Evolutionary conservation across 768 basidiomycete species (phyloP), one percentile per base, ranked within the genome.

Genomic region (Rhodotorula diobovata): DNA sequence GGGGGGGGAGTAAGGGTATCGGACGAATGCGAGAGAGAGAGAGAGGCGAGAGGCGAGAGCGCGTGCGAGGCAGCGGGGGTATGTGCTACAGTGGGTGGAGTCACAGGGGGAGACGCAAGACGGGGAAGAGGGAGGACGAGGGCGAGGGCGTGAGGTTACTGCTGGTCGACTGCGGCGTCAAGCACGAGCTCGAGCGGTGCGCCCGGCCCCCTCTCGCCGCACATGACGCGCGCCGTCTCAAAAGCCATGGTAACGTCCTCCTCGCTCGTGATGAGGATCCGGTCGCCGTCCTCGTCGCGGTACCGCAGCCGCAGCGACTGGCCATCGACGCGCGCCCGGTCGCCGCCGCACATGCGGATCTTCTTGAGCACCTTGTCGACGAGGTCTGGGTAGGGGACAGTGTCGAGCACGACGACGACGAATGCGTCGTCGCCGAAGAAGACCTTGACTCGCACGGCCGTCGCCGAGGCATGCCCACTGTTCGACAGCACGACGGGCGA

Each of bases 231-330:
- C 1, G 72, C 72, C 53, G 68, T 66, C 58, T 93, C 92, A 74
- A 95, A 93, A 50, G 93, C 93, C 86, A 95, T 91, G 76, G 91
- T 90, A 46, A 94, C 89, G 79, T 95, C 93, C 80, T 95, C 93
- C 46, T 91, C 92, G 56, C 90, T 91, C 25, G 89, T 89, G 71
- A 95, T 84, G 41, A 87, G 89, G 57, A 95, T 86, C 85, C 92
- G 83, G 79, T 95, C 93, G 34, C 92, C 92, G 77, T 95, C 93
- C 78, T 95, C 93, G 80, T 95, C 93, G 80, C 84, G 87, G 80
- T 94, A 95, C 43, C 90, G 85, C 76, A 95, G 80, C 57, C 65
- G 55, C 39, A 77, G 54, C 39, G 61, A 59, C 3, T 14, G 25
- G 7, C 59, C 39, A 9, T 72, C 74, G 0, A 90, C 88, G n/a